phyloP scores from a whole-genome alignment of 2,329 filamentous ascomycete species.

The Coniochaeta sp. region DNA sequence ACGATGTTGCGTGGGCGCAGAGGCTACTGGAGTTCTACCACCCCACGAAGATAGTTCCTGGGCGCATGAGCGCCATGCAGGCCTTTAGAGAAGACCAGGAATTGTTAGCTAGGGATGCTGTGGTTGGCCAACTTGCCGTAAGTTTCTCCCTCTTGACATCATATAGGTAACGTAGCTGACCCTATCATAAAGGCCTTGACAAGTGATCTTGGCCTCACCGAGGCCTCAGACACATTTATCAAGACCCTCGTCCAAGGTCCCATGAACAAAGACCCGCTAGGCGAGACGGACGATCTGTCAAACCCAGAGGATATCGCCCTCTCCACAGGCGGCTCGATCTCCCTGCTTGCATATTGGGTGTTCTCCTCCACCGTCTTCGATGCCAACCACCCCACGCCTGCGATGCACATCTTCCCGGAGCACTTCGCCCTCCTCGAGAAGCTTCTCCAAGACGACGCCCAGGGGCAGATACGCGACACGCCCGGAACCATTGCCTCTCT shows the following conservation, averaged over 20 bases:
- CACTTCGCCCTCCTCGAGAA: conserved; percentile 45
- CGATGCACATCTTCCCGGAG: conserved; percentile 52
- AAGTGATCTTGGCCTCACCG: conserved; percentile 49
- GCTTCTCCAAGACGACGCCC: conserved; percentile 44
- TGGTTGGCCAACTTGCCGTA: conserved; percentile 66
- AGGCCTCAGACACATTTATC: conserved; percentile 36
- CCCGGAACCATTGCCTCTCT: conserved; percentile 52
- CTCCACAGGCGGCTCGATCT: conserved; percentile 51
- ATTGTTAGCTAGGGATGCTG: conserved; percentile 53
- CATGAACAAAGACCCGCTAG: conserved; percentile 36
- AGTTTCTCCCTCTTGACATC: conserved; percentile 18
- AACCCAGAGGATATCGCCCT: conserved; percentile 43
- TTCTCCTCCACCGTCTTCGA: conserved; percentile 56
- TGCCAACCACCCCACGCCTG: conserved; percentile 43
- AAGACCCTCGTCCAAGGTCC: conserved; percentile 33
- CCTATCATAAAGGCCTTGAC: conserved; percentile 46
- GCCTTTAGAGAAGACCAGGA: conserved; percentile 57
- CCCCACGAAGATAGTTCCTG: conserved; percentile 55
- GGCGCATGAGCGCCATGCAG: conserved; percentile 52
- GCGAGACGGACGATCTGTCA: conserved; percentile 16
- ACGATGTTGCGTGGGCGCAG: conserved; percentile 53
- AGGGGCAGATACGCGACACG: conserved; percentile 37
- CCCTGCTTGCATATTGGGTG: conserved; percentile 53
- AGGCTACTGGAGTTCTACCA: conserved; percentile 62
- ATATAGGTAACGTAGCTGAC: not conserved